Percentiles rank a stretch among this genome's conserved stretches.
These are phyloP conservation scores for Monosporascus sp. DNA, from an alignment of 2,329 filamentous ascomycete species.

Conservation along the genomic window DNA sequence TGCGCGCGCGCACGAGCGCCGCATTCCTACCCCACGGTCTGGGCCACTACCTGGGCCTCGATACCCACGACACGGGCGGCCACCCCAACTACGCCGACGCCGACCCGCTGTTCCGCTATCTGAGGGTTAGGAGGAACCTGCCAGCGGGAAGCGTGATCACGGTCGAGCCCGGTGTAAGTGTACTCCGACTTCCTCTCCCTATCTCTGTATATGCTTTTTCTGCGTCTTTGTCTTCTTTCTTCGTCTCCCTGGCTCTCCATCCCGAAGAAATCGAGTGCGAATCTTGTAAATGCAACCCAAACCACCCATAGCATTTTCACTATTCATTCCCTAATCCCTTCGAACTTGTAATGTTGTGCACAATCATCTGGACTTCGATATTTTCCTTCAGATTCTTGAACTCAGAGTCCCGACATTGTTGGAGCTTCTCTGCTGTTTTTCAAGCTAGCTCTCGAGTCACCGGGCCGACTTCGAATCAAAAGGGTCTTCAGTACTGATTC, in stretches of 20 bases:
- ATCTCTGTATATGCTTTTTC: background rate
- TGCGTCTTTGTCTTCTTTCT: background rate
- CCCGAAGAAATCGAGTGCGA: too few relatives aligned
- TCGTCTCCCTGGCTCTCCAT: background rate
- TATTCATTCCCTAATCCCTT: too few relatives aligned
- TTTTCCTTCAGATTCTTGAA: background rate
- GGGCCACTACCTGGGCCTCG: slow-evolving; percentile 87
- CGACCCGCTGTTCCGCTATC: slow-evolving; percentile 81
- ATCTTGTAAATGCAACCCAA: too few relatives aligned
- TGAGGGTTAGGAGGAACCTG: slow-evolving; percentile 70
- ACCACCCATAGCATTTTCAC: too few relatives aligned
- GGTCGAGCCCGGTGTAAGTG: slow-evolving; percentile 80
- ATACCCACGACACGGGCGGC: slow-evolving; percentile 83
- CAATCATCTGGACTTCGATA: slow-evolving; percentile 2
- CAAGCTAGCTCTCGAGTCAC: too few relatives aligned
- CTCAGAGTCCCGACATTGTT: too few relatives aligned
- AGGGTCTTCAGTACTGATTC: too few relatives aligned
- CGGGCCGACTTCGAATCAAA: too few relatives aligned
- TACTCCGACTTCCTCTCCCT: background rate
- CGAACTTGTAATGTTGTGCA: background rate
- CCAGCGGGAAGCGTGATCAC: slow-evolving; percentile 82
- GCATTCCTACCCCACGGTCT: slow-evolving; percentile 91
- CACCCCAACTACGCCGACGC: slow-evolving; percentile 72
- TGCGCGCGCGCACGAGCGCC: slow-evolving; percentile 71
- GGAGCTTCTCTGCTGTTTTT: too few relatives aligned